Base-by-base conservation (phyloP, 2,329 filamentous ascomycete genomes). In the Arthrobotrys musiformis region DNA sequence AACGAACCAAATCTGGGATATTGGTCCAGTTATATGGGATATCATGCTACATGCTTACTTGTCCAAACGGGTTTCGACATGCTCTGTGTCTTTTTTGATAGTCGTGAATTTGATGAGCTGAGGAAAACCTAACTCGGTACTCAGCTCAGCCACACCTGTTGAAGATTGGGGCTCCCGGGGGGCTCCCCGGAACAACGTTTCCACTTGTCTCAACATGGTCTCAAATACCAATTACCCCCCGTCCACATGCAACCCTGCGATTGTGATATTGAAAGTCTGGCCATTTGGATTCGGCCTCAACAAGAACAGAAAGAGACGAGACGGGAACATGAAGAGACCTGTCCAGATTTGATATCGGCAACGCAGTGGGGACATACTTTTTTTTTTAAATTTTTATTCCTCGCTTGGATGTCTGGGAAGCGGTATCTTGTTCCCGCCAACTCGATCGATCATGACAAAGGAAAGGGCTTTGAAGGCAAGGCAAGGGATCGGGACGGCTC, bases 121-220 rank as follows among this genome's bases (percentile, higher is more conserved):
- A 42, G 48, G 46, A 22, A 19, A 56, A n/a, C n/a, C n/a, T n/a
- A n/a, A n/a, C n/a, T n/a, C n/a, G n/a, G n/a, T n/a, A n/a, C n/a
- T n/a, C 35, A 30, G 64, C 72, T 76, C 35, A 76, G 72, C 72
- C 72, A 76, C 72, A 70, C 37, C 60, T 70, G n/a, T 48, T 56
- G 72, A 70, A 76, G 28, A 30, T n/a, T 46, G 54, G 22, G 26
- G 13, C 58, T 17, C 63, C 62, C 50, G 24, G 56, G 63, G 46
- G 26, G 11, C 13, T 6, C 19, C 70, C 64, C 48, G 62, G 46
- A n/a, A 22, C 52, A 50, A 26, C 48, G 64, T 76, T 76, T 76
- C 70, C 64, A 40, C 46, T 37, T 76, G 70, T 76, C 63, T 76
- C 70, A 64, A 69, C 58, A 54, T 44, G 40, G 62, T 72, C 48